Evolutionary conservation across 331 rosid genomes (phyloP), one percentile per base, ranked within the genome.

Genomic region (Arachis monticola): DNA sequence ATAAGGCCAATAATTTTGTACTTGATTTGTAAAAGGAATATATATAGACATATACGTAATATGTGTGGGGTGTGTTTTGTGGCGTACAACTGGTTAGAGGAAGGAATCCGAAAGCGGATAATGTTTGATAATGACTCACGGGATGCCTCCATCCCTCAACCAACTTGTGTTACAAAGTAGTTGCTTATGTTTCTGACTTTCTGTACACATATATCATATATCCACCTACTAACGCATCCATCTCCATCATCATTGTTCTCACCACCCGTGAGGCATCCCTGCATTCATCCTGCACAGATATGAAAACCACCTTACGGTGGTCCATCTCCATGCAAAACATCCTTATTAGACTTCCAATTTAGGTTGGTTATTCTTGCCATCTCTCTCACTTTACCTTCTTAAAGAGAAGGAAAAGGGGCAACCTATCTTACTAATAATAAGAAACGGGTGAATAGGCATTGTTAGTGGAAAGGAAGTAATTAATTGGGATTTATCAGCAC

Each of bases 91-190:
- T 35, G 40, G 40, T 35, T 8, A 51, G 56, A 51, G 5, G 1
- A 51, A 51, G 56, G 56, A 51, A 51, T 51, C 13, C 56, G n/a
- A 51, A 51, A 13, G 14, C 56, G 11, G 14, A 51, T 12, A 11
- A 51, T 51, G 5, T 35, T 35, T 35, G 40, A 35, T 8, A 51
- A 51, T 2, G 6, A 60, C 75, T 83, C 91, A 86, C 93, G 89
- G 72, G 87, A 85, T 70, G 48, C 81, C 82, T 60, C 76, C 84
- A 45, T 66, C 45, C 45, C 79, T 17, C 13, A 42, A 38, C 42
- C 6, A 50, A 10, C 50, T 69, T 56, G 47, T 65, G 35, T 10
- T 66, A 22, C n/a, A 87, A 89, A 84, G 87, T 35, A 77, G 46
- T 75, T 87, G 83, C 77, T 67, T 55, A 70, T 70, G 64, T 35